A percentile compares a stretch with the other conserved stretches of the same genome.
phyloP scores from a whole-genome alignment of 169 alveolate species.

The Plasmodium vinckei region DNA sequence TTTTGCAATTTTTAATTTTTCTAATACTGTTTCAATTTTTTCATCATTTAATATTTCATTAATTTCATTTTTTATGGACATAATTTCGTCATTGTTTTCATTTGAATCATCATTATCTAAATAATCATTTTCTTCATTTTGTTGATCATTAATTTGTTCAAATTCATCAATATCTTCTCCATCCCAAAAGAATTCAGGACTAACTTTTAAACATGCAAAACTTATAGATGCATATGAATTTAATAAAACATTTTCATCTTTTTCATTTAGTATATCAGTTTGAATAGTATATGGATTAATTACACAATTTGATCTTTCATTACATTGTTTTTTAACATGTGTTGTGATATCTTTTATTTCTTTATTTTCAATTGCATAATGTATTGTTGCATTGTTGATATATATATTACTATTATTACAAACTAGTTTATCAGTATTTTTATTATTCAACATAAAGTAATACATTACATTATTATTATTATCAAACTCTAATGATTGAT shows the following conservation, averaged over 20 bases:
- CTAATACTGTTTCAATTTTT: not conserved
- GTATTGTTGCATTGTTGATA: constrained; percentile 32
- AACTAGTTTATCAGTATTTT: constrained; percentile 33
- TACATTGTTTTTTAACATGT: constrained; percentile 20
- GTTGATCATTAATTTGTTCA: not conserved
- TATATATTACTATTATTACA: constrained; percentile 21
- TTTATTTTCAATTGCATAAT: constrained; percentile 23
- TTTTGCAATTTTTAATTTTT: constrained; percentile 14
- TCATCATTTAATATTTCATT: constrained; percentile 5
- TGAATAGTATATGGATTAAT: constrained; percentile 30
- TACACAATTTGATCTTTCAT: constrained; percentile 17
- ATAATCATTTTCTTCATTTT: not conserved
- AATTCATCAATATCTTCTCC: not conserved
- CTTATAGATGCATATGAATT: constrained; percentile 29
- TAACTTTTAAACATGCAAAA: constrained; percentile 14
- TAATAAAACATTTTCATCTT: constrained; percentile 3
- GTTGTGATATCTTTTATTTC: constrained; percentile 26
- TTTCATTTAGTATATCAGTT: constrained; percentile 5
- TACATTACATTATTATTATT: constrained; percentile 7
- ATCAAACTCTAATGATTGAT: constrained; percentile 20
- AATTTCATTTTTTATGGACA: not conserved
- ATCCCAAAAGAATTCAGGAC: not conserved
- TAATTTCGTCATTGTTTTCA: not conserved
- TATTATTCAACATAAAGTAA: constrained; percentile 43
- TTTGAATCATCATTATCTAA: not conserved